Evolutionary conservation across 2,329 filamentous ascomycete genomes (phyloP).

Genomic region (Microsporum canis): DNA sequence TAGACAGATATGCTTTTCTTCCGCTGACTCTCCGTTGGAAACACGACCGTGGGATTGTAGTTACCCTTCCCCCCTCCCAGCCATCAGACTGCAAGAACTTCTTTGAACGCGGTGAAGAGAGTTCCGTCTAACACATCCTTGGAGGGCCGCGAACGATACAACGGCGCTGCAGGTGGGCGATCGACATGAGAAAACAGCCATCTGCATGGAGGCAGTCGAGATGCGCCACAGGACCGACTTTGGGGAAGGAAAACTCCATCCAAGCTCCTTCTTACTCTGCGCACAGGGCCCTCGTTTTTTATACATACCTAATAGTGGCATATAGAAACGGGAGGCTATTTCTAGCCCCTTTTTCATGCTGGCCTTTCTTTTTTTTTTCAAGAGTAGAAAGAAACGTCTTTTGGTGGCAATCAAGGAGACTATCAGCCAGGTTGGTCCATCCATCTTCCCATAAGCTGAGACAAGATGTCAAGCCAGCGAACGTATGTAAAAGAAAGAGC

Average conservation of each 20-base stretch:
- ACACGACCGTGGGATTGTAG: not conserved
- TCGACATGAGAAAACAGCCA: not conserved
- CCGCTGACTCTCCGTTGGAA: not conserved
- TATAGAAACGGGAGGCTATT: not conserved
- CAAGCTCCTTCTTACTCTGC: not conserved
- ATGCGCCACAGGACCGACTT: not conserved
- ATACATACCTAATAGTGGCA: not conserved
- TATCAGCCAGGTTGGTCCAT: not conserved
- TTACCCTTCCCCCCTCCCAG: not conserved
- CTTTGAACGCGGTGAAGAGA: not conserved
- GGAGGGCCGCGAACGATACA: not conserved
- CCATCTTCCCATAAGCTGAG: not conserved
- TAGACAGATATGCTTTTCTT: not conserved
- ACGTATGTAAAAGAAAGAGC: not conserved
- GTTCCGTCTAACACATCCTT: not conserved
- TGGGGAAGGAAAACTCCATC: not conserved
- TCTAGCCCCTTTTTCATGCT: not conserved
- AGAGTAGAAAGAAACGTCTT: not conserved
- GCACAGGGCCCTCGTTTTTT: not conserved
- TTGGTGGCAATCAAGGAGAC: not conserved
- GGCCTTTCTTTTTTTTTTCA: too few relatives aligned
- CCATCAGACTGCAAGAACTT: not conserved
- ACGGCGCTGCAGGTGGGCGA: constrained; percentile 2
- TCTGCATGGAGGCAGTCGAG: not conserved
- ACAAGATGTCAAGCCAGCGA: not conserved